These are phyloP conservation scores for Fusarium hainanense DNA, from an alignment of 2,329 filamentous ascomycete species.

Conservation along the genomic window DNA sequence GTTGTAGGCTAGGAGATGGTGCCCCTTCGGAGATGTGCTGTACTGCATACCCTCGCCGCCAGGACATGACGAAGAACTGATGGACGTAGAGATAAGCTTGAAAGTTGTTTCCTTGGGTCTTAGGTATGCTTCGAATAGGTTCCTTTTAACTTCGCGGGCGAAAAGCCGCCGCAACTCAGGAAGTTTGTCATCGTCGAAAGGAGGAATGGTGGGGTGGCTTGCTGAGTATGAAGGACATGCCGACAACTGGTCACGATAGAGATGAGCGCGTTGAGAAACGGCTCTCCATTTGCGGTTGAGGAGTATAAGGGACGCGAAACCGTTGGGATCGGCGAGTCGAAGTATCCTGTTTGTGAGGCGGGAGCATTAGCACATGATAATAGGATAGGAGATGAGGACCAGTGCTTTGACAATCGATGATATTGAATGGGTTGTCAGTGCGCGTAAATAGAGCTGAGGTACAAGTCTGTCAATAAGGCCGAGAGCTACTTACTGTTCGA, in stretches of 20 bases:
- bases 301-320: conserved; percentile 73
- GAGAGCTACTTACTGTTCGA: conserved; percentile 67
- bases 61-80: conserved; percentile 84
- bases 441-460: background rate
- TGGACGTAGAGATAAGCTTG: conserved; percentile 84
- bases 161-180: conserved; percentile 73
- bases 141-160: conserved; percentile 76
- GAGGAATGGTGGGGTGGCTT: conserved; percentile 57
- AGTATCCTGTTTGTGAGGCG: conserved; percentile 64
- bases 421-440: background rate
- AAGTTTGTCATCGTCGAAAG: conserved; percentile 62
- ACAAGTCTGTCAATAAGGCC: background rate
- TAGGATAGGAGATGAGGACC: background rate
- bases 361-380: conserved; percentile 32
- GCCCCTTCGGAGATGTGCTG: conserved; percentile 78
- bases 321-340: conserved; percentile 67
- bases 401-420: background rate
- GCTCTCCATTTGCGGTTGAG: conserved; percentile 74
- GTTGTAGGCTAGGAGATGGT: conserved; percentile 82
- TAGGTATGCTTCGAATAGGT: conserved; percentile 80
- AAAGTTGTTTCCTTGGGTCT: conserved; percentile 77
- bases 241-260: conserved; percentile 72
- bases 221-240: conserved; percentile 69
- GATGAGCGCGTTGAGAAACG: conserved; percentile 70
- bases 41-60: conserved; percentile 90